Conservation (phyloP, 2,329 filamentous ascomycete species). For the Aspergillus fumigatus region DNA sequence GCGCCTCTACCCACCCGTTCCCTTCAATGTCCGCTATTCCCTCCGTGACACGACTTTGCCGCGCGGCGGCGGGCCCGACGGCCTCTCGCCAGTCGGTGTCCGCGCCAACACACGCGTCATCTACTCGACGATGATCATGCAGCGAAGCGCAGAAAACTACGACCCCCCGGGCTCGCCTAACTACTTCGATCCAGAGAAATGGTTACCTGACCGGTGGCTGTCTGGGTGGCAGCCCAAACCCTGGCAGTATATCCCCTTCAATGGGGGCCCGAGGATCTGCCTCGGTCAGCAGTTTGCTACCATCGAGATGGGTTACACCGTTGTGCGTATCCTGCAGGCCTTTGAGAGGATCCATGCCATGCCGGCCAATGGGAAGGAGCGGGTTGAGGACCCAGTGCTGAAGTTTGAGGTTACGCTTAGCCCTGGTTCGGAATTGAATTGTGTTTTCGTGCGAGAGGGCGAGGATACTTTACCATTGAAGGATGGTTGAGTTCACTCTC, state of each 20-base stretch:
- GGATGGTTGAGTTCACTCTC: no score
- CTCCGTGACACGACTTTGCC: slow-evolving; percentile 72
- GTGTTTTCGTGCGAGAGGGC: slow-evolving; percentile 33
- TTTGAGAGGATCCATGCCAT: slow-evolving; percentile 36
- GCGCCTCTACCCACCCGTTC: slow-evolving; percentile 71
- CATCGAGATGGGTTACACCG: slow-evolving; percentile 53
- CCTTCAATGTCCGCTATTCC: slow-evolving; percentile 71
- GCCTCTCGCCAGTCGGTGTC: slow-evolving; percentile 42
- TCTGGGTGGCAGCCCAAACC: slow-evolving; percentile 49
- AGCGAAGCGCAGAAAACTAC: slow-evolving; percentile 48
- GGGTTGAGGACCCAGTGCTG: slow-evolving; percentile 33
- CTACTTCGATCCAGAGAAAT: slow-evolving; percentile 40
- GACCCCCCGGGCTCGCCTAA: slow-evolving; percentile 33
- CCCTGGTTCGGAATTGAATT: slow-evolving; percentile 36
- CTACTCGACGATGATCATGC: slow-evolving; percentile 52
- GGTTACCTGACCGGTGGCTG: slow-evolving; percentile 49
- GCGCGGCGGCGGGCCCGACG: slow-evolving; percentile 52
- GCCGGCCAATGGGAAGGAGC: slow-evolving; percentile 25
- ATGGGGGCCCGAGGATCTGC: slow-evolving; percentile 51
- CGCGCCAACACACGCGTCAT: slow-evolving; percentile 45
- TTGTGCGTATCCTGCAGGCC: slow-evolving; percentile 41
- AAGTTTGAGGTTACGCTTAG: slow-evolving; percentile 37
- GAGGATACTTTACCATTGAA: slow-evolving; percentile 7
- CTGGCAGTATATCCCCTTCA: slow-evolving; percentile 54
- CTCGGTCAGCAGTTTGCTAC: slow-evolving; percentile 58